Base-by-base conservation (phyloP, 176 grass and related monocot species). In the Juncus effusus region DNA sequence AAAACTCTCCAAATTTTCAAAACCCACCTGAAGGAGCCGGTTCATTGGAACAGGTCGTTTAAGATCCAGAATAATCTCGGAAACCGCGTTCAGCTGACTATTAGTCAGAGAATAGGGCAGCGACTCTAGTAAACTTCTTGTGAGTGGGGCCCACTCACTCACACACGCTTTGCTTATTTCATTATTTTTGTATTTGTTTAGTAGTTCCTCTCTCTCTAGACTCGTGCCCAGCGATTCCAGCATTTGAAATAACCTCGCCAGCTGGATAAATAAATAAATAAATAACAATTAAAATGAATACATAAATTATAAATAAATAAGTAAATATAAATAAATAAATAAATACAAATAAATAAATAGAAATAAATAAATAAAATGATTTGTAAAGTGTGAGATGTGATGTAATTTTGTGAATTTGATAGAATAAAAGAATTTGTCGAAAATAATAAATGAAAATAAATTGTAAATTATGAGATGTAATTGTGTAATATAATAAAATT, bases 51-150 rank as follows among this genome's bases (percentile, higher is more conserved):
- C 82, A 38, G 80, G 88, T 74, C 80, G 83, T 70, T 86, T 91
- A 60, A 96, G 93, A 80, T 96, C 93, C 84, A 88, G 91, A 88
- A 91, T 89, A 80, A 96, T 96, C 77, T 96, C 93, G 79, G 81
- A 86, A 88, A 89, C 82, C 71, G 88, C 87, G 83, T 83, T 81
- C 45, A 86, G 70, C 69, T 96, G 93, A 72, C 93, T 84, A 79
- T 60, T 69, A 60, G 93, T 96, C 62, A 96, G 87, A 13, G 77
- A 81, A 83, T 89, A 96, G 59, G 87, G 87, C 69, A 96, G 85
- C 67, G 80, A 61, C 61, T 84, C 81, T 64, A 91, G 76, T 42
- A 91, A 77, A 59, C 61, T 84, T 58, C 76, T 86, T 40, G 93
- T 77, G 55, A 96, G 79, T 64, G 80, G 77, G 66, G 85, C 78